Evolutionary conservation across 345 rosid species (phyloP).

Genomic region (Physaria fendleri): DNA sequence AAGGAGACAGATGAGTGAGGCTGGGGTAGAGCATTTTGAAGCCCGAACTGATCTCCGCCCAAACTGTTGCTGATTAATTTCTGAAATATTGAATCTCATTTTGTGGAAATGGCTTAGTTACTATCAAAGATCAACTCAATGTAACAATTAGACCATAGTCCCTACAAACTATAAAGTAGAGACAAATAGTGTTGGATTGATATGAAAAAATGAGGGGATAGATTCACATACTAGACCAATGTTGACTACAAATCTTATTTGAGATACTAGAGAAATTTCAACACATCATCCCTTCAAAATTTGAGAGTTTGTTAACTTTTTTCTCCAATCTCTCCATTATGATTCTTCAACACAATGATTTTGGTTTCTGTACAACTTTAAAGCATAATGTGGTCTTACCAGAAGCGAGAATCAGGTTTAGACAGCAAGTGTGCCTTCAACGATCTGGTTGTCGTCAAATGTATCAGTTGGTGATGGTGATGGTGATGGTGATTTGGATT

Average conservation of each 20-base stretch:
- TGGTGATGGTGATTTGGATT: conserved; percentile 39
- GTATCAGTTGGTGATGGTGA: conserved; percentile 39
- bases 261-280: background rate
- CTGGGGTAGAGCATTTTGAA: conserved; percentile 66
- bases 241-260: conserved; percentile 1
- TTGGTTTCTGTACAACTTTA: conserved; percentile 8
- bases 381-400: conserved; percentile 6
- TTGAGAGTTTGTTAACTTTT: background rate
- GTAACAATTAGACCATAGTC: background rate
- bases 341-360: background rate
- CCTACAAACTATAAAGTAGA: background rate
- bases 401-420: conserved; percentile 25
- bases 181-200: background rate
- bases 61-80: conserved; percentile 6
- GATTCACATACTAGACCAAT: background rate
- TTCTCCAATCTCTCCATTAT: too few species aligned
- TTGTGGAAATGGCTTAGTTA: too few species aligned
- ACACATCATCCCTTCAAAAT: conserved; percentile 8
- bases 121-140: too few species aligned
- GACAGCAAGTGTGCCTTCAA: conserved; percentile 76
- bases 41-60: conserved; percentile 60
- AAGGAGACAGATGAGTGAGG: conserved; percentile 30
- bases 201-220: background rate
- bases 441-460: conserved; percentile 59
- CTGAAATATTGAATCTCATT: background rate